Percentiles rank a stretch among this genome's conserved stretches.
phyloP scores from a whole-genome alignment of 2,329 filamentous ascomycete genomes.

The Corniculantispora saksenae region DNA sequence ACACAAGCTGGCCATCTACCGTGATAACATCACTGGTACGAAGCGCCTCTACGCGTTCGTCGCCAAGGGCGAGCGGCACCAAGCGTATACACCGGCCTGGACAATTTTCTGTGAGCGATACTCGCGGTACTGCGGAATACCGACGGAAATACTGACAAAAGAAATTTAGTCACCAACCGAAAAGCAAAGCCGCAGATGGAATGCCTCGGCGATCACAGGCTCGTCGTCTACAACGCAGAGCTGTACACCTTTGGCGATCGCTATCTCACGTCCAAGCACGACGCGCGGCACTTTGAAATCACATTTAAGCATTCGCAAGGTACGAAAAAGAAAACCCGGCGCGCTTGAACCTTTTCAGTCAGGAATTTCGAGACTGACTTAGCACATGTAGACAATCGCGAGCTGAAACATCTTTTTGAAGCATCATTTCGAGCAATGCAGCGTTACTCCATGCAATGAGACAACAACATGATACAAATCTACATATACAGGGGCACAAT shows the following conservation, averaged over 20 bases:
- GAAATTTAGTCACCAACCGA: slow-evolving; percentile 8
- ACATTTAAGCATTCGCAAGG: not conserved
- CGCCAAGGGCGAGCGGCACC: not conserved
- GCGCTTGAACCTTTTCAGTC: not conserved
- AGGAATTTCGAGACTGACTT: not conserved
- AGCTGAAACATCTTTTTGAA: slow-evolving; percentile 3
- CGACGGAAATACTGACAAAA: not conserved
- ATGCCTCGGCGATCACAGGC: not conserved
- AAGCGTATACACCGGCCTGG: slow-evolving; percentile 15
- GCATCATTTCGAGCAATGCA: not conserved
- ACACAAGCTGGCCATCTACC: slow-evolving; percentile 19
- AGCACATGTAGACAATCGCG: not conserved
- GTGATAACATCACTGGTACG: slow-evolving; percentile 9
- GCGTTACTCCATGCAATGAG: not conserved
- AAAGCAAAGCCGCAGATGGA: slow-evolving; percentile 5
- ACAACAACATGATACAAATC: not conserved
- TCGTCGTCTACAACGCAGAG: slow-evolving; percentile 1
- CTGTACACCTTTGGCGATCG: slow-evolving; percentile 14
- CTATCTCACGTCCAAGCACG: slow-evolving; percentile 5
- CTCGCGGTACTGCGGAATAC: not conserved
- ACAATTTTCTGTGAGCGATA: slow-evolving; percentile 16
- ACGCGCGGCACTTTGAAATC: not conserved
- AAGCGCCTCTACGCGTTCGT: slow-evolving; percentile 14
- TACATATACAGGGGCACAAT: not conserved
- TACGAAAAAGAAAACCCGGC: not conserved